A percentile compares a stretch with the other conserved stretches of the same genome.
phyloP scores from a whole-genome alignment of 192 early-diverging fungal species.

The Powellomyces hirtus region DNA sequence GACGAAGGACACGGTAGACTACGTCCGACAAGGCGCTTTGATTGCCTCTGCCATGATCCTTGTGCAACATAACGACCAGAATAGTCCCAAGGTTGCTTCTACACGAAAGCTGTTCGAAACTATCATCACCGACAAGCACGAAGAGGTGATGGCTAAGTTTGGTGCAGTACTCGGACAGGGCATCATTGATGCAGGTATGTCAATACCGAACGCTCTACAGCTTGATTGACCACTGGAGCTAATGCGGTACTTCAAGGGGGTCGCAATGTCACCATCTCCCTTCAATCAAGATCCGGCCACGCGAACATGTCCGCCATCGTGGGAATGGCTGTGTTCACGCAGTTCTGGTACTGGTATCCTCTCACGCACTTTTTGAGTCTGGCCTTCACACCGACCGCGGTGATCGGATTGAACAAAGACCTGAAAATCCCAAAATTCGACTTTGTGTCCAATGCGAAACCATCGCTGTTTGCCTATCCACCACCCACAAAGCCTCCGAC shows the following conservation, averaged over 20 bases:
- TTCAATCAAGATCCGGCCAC: conserved; percentile 83
- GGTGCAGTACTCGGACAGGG: conserved; percentile 95
- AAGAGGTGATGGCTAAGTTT: conserved; percentile 90
- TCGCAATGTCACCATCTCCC: conserved; percentile 93
- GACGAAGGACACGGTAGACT: conserved; percentile 96
- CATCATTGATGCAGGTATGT: conserved; percentile 89
- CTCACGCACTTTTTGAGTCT: conserved; percentile 93
- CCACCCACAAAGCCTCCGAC: conserved; percentile 79
- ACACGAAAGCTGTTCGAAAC: conserved; percentile 85
- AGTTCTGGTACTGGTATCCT: conserved; percentile 99
- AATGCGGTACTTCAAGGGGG: conserved; percentile 55
- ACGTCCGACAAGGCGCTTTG: conserved; percentile 94
- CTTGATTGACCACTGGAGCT: neutral
- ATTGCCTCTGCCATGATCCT: conserved; percentile 94
- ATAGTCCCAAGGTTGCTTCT: conserved; percentile 53
- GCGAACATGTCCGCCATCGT: conserved; percentile 93
- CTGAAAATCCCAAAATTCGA: conserved; percentile 84
- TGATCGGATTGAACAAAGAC: conserved; percentile 92
- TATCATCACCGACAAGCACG: conserved; percentile 89
- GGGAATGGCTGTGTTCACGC: conserved; percentile 97
- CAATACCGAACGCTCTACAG: neutral
- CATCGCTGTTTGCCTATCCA: conserved; percentile 92
- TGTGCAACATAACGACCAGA: conserved; percentile 89
- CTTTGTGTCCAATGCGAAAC: conserved; percentile 79
- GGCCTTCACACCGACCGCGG: conserved; percentile 90